Percentiles rank a stretch among this genome's conserved stretches.
These are phyloP conservation scores for Botrytis tulipae DNA, from an alignment of 2,329 filamentous ascomycete species.

Conservation along the genomic window DNA sequence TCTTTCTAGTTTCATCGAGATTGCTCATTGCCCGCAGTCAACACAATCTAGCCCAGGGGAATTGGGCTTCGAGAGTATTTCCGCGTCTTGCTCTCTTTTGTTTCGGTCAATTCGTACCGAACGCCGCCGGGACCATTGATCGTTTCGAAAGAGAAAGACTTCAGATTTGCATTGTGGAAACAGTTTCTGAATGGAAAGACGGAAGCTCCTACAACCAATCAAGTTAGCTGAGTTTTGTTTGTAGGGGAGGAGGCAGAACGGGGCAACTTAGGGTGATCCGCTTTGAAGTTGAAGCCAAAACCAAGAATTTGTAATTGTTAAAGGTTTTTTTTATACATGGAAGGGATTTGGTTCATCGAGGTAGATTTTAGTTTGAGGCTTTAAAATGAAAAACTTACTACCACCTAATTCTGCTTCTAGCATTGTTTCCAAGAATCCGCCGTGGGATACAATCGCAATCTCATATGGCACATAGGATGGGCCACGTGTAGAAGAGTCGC, in stretches of 20 bases:
- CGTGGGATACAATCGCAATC: constrained; percentile 3
- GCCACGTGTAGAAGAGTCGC: background rate
- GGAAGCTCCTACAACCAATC: background rate
- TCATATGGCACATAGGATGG: background rate
- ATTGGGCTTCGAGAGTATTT: background rate
- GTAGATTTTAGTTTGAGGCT: background rate
- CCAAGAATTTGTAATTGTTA: background rate
- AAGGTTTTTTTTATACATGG: background rate
- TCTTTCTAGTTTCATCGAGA: too few species aligned
- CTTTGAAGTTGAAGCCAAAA: background rate
- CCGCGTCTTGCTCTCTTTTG: background rate
- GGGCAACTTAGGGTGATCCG: background rate
- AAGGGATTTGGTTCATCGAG: background rate
- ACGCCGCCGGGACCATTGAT: background rate
- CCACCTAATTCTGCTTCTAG: background rate
- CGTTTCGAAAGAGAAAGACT: background rate
- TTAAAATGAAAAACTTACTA: background rate
- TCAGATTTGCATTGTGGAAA: background rate
- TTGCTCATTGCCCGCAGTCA: too few species aligned
- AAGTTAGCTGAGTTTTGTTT: background rate
- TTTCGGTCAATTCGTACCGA: background rate
- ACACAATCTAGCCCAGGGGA: background rate
- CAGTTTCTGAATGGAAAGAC: background rate
- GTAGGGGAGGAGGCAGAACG: fast-evolving
- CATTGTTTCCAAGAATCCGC: background rate